phyloP scores from a whole-genome alignment of 2,329 filamentous ascomycete genomes.

The Teratosphaeria destructans region DNA sequence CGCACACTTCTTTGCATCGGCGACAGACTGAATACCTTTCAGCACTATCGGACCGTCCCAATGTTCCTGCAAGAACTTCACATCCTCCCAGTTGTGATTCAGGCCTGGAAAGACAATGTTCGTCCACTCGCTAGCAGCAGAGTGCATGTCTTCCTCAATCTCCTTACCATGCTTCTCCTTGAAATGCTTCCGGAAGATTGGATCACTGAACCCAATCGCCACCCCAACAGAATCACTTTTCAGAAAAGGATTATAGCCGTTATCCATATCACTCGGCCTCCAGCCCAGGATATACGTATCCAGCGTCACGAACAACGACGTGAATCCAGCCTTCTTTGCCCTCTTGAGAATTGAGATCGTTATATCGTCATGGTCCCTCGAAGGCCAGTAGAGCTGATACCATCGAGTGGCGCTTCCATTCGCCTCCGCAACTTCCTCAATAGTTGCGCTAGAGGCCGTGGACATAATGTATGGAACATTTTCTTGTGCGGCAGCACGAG shows the following conservation, averaged over 20 bases:
- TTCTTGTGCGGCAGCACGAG: constrained; percentile 31
- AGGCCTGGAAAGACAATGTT: constrained; percentile 34
- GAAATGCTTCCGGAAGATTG: constrained; percentile 51
- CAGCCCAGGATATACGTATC: constrained; percentile 61
- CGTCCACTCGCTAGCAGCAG: constrained; percentile 45
- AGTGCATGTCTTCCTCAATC: constrained; percentile 33
- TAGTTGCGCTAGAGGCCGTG: constrained; percentile 52
- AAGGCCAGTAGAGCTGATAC: constrained; percentile 70
- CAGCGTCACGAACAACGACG: constrained; percentile 58
- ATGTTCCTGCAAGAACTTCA: constrained; percentile 45
- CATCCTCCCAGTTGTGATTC: constrained; percentile 45
- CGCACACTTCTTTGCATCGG: constrained; percentile 34
- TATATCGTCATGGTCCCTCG: constrained; percentile 52
- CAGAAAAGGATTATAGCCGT: constrained; percentile 13
- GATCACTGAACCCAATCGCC: constrained; percentile 55
- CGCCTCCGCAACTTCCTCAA: constrained; percentile 56
- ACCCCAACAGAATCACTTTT: constrained; percentile 39
- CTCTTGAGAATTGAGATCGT: constrained; percentile 53
- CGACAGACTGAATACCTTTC: constrained; percentile 46
- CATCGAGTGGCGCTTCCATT: constrained; percentile 46
- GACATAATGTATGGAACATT: constrained; percentile 58
- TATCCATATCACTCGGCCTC: constrained; percentile 41
- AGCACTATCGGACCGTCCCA: constrained; percentile 53
- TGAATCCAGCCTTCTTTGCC: constrained; percentile 52
- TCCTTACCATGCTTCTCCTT: constrained; percentile 31